phyloP scores from a whole-genome alignment of 2,329 filamentous ascomycete genomes.

The Lachnellula suecica region DNA sequence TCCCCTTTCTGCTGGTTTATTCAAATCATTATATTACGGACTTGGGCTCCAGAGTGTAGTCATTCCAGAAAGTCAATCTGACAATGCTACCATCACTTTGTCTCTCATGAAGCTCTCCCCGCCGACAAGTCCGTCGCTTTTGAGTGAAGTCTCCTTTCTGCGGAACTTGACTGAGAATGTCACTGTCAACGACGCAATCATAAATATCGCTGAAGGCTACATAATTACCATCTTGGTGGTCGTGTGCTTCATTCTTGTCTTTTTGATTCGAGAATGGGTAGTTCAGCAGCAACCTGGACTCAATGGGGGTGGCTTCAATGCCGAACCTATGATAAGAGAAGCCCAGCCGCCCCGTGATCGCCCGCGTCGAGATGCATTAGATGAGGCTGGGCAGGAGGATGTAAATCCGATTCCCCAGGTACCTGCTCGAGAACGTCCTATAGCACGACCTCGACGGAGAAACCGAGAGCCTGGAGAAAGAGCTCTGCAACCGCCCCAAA shows the following conservation, averaged over 20 bases:
- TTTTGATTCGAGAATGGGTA: constrained; percentile 95
- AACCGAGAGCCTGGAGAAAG: constrained; percentile 16
- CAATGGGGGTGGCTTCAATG: constrained; percentile 60
- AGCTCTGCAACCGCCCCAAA: not conserved
- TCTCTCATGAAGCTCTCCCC: constrained; percentile 5
- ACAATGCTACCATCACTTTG: constrained; percentile 12
- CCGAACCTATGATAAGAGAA: constrained; percentile 47
- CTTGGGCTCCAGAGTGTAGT: constrained; percentile 19
- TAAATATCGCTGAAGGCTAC: constrained; percentile 87
- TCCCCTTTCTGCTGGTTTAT: constrained; percentile 25
- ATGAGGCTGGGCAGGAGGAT: constrained; percentile 11
- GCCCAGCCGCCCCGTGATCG: constrained; percentile 15
- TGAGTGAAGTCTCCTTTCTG: constrained; percentile 57
- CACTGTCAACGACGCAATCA: constrained; percentile 72
- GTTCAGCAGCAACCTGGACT: constrained; percentile 95
- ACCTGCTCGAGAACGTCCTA: constrained; percentile 21
- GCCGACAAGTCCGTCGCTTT: constrained; percentile 40
- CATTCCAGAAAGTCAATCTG: constrained; percentile 9
- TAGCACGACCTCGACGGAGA: constrained; percentile 24
- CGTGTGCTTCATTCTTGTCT: constrained; percentile 92
- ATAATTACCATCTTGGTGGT: constrained; percentile 91
- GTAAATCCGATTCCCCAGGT: constrained; percentile 1
- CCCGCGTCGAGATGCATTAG: constrained; percentile 7
- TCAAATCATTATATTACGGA: constrained; percentile 29
- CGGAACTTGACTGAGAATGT: constrained; percentile 66